Percentiles rank a stretch among this genome's conserved stretches.
These are phyloP conservation scores for Macrophomina pseudophaseolina DNA, from an alignment of 2,329 filamentous ascomycete species.

Conservation along the genomic window DNA sequence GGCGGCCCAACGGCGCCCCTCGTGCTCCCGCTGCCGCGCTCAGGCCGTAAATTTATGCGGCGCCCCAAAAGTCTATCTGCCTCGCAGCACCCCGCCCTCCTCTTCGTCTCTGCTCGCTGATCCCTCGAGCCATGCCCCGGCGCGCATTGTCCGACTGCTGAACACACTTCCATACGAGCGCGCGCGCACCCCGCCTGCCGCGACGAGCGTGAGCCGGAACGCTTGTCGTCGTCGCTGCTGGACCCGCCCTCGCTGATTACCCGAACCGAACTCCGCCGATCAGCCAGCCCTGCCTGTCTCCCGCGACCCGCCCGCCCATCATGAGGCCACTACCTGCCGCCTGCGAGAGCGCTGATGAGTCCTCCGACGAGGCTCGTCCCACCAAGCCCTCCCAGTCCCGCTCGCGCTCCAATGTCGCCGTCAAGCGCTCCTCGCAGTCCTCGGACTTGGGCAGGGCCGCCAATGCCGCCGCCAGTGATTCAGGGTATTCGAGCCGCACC, in stretches of 20 bases:
- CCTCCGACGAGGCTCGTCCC: constrained; percentile 1
- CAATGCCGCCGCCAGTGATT: constrained; percentile 55
- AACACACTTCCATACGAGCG: neutral
- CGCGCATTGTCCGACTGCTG: constrained; percentile 23
- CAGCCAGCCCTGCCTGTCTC: neutral
- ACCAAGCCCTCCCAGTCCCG: neutral
- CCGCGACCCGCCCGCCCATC: neutral
- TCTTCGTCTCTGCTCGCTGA: constrained; percentile 13
- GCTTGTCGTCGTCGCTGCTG: constrained; percentile 4
- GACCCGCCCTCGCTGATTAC: constrained; percentile 11
- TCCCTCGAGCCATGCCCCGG: constrained; percentile 7
- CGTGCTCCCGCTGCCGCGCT: constrained; percentile 10
- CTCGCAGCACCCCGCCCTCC: constrained; percentile 18
- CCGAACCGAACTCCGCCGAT: constrained; percentile 23
- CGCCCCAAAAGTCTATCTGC: constrained; percentile 18
- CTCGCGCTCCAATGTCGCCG: constrained; percentile 54
- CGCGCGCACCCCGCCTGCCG: constrained; percentile 14
- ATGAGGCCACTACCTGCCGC: constrained; percentile 4
- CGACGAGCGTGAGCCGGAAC: constrained; percentile 2
- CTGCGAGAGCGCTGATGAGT: constrained; percentile 13
- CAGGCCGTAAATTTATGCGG: constrained; percentile 21
- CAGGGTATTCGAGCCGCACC: constrained; percentile 66
- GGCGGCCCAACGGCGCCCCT: constrained; percentile 14
- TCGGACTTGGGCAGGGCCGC: constrained; percentile 39
- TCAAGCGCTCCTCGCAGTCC: constrained; percentile 51